Base-by-base conservation (phyloP, 441 rosid genomes). In the Brassica hybrid region DNA sequence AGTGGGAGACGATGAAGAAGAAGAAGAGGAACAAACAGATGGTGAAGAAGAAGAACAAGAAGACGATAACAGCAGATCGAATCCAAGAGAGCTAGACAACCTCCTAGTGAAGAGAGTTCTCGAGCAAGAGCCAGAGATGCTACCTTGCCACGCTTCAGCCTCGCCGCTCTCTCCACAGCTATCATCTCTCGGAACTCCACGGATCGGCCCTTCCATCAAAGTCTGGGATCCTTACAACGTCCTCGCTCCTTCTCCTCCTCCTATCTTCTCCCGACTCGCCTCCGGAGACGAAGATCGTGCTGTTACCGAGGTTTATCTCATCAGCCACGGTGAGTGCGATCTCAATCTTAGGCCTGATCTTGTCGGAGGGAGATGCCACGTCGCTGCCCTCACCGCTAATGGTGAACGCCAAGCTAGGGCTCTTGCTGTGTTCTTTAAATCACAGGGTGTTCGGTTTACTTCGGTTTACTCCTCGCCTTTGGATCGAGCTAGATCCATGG, bases 161-260 rank as follows among this genome's bases (percentile, higher is more conserved):
- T 88, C 98, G 11, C 98, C 97, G 1, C 88, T 94, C 23, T 92
- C 97, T 7, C 97, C 98, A 3, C 98, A 94, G 86, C 83, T 87
- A 11, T 94, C 98, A 14, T 83, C 94, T 18, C 82, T 92, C 45
- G 98, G 97, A 10, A 94, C 98, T 19, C 98, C 98, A 2, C 82
- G 98, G 43, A 82, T 94, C 72, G 97, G 97, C 2, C 98, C 98
- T 0, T 91, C 97, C 0, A 94, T 94, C 83, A 94, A 92, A 77
- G 97, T 94, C 5, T 94, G 97, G 97, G 98, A 92, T 82, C 98
- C 98, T 9, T 94, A 92, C 82, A 92, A 94, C 74, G 98, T 92
- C 62, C 87, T 94, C 50, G 80, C 93, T 12, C 94, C 97, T 10
- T 92, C 96, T 0, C 94, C 86, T 4, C 94, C 86, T 0, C 87